Evolutionary conservation across 148 eudicot species (phyloP).

Genomic region (Simmondsia chinensis): DNA sequence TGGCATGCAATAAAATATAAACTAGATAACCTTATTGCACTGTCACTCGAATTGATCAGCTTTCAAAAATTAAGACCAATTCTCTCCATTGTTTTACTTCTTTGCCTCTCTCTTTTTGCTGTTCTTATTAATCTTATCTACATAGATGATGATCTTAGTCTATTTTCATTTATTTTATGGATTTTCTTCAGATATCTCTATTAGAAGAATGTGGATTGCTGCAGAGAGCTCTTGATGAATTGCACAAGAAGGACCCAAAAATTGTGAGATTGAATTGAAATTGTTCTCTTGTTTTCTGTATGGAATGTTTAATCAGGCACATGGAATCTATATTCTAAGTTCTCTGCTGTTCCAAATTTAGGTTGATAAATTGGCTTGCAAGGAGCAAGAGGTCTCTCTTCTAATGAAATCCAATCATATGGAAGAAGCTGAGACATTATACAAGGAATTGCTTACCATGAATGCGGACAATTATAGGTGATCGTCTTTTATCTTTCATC

Average conservation of each 20-base stretch:
- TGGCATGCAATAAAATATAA: too few relatives aligned
- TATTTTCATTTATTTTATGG: background rate
- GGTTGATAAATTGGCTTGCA: conserved; percentile 79
- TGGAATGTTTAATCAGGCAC: too few relatives aligned
- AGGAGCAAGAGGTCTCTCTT: conserved; percentile 90
- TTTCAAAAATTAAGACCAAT: too few relatives aligned
- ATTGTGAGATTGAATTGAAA: conserved; percentile 48
- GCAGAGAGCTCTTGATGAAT: conserved; percentile 78
- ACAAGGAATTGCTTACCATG: conserved; percentile 65
- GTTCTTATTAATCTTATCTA: background rate
- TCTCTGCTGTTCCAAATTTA: conserved; percentile 15
- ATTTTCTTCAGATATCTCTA: conserved; percentile 50
- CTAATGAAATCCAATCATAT: conserved; percentile 64
- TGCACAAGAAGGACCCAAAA: conserved; percentile 63
- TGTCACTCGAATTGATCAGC: too few relatives aligned
- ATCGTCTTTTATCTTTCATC: conserved; percentile 2
- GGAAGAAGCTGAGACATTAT: conserved; percentile 70
- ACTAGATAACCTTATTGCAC: too few relatives aligned
- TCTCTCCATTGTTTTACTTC: background rate
- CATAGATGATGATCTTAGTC: too few relatives aligned
- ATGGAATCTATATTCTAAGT: background rate
- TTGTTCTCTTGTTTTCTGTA: background rate
- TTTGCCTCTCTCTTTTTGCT: background rate
- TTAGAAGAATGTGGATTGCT: conserved; percentile 79
- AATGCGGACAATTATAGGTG: conserved; percentile 99